Conservation (phyloP, 164 flowering plant genomes). For the Santalum album region DNA sequence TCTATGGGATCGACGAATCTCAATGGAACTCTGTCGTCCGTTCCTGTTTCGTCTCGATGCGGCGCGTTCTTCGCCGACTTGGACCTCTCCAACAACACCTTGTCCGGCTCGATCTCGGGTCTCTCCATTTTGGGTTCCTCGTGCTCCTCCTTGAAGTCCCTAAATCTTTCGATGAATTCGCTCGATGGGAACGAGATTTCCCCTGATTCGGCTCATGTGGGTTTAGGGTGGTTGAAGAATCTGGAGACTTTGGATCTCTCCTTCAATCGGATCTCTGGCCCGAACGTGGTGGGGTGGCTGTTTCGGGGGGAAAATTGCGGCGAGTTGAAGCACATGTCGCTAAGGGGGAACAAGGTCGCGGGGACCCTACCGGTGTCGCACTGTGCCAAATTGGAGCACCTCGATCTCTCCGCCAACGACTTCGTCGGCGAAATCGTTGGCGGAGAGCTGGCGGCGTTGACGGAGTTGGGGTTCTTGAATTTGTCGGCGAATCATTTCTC, state of each 20-base stretch:
- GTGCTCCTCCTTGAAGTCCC: no score
- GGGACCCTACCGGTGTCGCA: conserved; percentile 26
- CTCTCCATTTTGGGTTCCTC: no score
- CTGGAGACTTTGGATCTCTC: no score
- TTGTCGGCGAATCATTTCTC: conserved; percentile 49
- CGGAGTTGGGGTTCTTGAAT: conserved; percentile 40
- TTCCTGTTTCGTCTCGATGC: no score
- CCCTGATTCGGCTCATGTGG: neutral
- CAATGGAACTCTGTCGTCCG: no score
- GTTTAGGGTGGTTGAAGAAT: conserved; percentile 1
- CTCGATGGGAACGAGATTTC: no score
- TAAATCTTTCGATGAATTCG: no score
- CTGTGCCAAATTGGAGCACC: conserved; percentile 35
- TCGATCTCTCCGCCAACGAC: conserved; percentile 59
- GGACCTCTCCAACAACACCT: no score
- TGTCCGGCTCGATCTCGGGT: no score
- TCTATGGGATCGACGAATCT: no score
- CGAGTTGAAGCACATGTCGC: conserved; percentile 26
- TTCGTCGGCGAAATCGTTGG: conserved; percentile 36
- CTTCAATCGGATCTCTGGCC: no score
- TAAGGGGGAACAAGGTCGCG: conserved; percentile 44
- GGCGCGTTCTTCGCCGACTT: no score
- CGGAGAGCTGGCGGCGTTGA: conserved; percentile 27
- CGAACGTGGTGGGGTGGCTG: conserved; percentile 27
- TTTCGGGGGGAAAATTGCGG: conserved; percentile 32